These are phyloP conservation scores for Whalleya microplaca DNA, from an alignment of 2,329 filamentous ascomycete genomes.

Conservation along the genomic window DNA sequence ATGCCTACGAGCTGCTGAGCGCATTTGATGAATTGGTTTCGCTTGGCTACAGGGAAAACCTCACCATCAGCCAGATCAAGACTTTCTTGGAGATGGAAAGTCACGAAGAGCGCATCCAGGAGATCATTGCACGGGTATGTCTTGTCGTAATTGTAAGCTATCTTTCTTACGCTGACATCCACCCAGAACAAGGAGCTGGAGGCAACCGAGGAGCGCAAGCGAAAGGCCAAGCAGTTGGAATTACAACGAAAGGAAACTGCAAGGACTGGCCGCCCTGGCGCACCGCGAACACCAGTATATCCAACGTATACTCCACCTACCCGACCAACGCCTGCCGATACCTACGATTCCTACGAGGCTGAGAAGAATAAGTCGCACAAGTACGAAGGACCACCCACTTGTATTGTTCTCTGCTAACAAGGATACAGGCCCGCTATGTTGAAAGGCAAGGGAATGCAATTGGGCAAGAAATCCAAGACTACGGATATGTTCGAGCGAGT, in stretches of 20 bases:
- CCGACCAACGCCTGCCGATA: constrained; percentile 74
- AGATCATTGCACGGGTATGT: constrained; percentile 87
- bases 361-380: constrained; percentile 96
- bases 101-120: constrained; percentile 98
- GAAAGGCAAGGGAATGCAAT: constrained; percentile 97
- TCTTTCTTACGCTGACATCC: constrained; percentile 14
- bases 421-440: constrained; percentile 60
- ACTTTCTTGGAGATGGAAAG: constrained; percentile 99
- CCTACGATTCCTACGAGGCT: constrained; percentile 92
- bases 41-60: constrained; percentile 91
- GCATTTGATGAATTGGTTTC: constrained; percentile 98
- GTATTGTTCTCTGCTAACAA: constrained; percentile 29
- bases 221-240: constrained; percentile 97
- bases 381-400: constrained; percentile 49
- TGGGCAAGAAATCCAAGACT: constrained; percentile 98
- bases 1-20: constrained; percentile 94
- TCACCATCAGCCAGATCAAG: constrained; percentile 96
- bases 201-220: constrained; percentile 96
- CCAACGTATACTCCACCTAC: constrained; percentile 85
- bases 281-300: constrained; percentile 79
- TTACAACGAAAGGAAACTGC: constrained; percentile 97
- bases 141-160: constrained; percentile 7
- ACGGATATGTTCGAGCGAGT: constrained; percentile 98
- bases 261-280: constrained; percentile 67
- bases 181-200: constrained; percentile 94